These are phyloP conservation scores for Conidiobolus incongruus DNA, from an alignment of 371 early-diverging fungal genomes.

Conservation along the genomic window DNA sequence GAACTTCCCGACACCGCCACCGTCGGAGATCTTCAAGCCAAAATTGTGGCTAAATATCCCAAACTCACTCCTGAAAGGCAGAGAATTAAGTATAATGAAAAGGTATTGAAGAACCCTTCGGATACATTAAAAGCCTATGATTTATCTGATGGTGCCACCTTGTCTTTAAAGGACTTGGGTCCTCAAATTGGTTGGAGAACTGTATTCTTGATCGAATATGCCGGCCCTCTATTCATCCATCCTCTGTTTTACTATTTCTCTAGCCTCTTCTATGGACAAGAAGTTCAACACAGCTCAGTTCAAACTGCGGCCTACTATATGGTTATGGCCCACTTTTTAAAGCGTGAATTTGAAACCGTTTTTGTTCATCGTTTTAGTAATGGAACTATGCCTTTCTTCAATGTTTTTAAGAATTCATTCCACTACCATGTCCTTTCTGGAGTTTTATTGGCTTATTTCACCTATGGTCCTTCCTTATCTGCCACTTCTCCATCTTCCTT, in stretches of 20 bases:
- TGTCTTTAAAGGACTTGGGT: conserved; percentile 75
- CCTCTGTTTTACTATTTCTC: conserved; percentile 57
- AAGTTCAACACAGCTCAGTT: conserved; percentile 18
- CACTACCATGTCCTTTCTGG: conserved; percentile 91
- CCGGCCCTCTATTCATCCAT: conserved; percentile 77
- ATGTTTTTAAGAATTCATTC: conserved; percentile 84
- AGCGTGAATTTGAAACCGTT: conserved; percentile 82
- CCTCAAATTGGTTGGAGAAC: conserved; percentile 88
- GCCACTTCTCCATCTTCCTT: conserved; percentile 3
- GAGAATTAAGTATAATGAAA: too few relatives aligned
- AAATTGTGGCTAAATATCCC: too few relatives aligned
- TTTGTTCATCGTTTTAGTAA: conserved; percentile 87
- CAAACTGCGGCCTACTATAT: conserved; percentile 30
- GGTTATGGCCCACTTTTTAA: conserved; percentile 67
- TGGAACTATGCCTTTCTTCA: conserved; percentile 82
- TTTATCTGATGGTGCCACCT: too few relatives aligned
- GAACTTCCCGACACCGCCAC: too few relatives aligned
- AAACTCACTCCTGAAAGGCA: too few relatives aligned
- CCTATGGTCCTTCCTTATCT: conserved; percentile 51
- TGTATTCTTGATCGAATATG: conserved; percentile 85
- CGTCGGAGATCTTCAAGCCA: too few relatives aligned
- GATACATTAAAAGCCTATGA: too few relatives aligned
- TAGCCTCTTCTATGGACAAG: conserved; percentile 32
- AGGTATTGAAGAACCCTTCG: too few relatives aligned
- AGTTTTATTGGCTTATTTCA: conserved; percentile 58